These are phyloP conservation scores for Physcomitrellopsis africana DNA, from an alignment of 225 moss, liverwort and hornwort genomes.

Conservation along the genomic window DNA sequence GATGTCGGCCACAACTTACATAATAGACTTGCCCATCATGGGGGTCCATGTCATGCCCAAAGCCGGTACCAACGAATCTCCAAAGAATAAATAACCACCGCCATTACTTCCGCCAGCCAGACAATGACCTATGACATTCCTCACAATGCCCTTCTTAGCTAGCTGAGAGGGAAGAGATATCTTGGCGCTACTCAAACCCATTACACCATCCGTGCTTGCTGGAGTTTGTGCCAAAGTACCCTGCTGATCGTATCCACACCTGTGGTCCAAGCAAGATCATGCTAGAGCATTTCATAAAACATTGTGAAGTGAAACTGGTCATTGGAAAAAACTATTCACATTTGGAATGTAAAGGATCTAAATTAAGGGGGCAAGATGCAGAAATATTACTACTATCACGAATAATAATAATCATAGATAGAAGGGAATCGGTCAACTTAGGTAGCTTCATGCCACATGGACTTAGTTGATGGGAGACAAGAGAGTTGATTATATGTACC, in stretches of 20 bases:
- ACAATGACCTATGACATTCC: conserved; percentile 82
- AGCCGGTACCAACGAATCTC: conserved; percentile 76
- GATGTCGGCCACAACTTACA: conserved; percentile 40
- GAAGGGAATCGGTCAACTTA: not conserved
- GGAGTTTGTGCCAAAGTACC: conserved; percentile 62
- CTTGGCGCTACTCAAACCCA: conserved; percentile 73
- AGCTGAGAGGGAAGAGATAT: conserved; percentile 70
- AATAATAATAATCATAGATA: too few relatives aligned
- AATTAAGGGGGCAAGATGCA: not conserved
- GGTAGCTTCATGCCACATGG: not conserved
- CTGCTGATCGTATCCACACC: conserved; percentile 85
- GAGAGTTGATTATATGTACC: conserved; percentile 44
- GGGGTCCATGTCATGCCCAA: conserved; percentile 81
- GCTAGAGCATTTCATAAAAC: not conserved
- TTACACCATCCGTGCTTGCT: conserved; percentile 70
- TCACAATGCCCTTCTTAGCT: conserved; percentile 52
- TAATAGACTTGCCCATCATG: conserved; percentile 44
- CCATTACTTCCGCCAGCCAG: conserved; percentile 63
- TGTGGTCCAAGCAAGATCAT: conserved; percentile 32
- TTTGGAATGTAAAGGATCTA: not conserved
- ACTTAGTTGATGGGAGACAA: not conserved
- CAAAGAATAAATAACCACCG: conserved; percentile 77
- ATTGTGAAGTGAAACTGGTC: not conserved
- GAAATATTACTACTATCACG: too few relatives aligned
- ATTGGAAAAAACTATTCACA: too few relatives aligned